Percentiles rank a stretch among this genome's conserved stretches.
These are phyloP conservation scores for Candida smagusa DNA, from an alignment of 1,139 yeast genomes.

Conservation along the genomic window DNA sequence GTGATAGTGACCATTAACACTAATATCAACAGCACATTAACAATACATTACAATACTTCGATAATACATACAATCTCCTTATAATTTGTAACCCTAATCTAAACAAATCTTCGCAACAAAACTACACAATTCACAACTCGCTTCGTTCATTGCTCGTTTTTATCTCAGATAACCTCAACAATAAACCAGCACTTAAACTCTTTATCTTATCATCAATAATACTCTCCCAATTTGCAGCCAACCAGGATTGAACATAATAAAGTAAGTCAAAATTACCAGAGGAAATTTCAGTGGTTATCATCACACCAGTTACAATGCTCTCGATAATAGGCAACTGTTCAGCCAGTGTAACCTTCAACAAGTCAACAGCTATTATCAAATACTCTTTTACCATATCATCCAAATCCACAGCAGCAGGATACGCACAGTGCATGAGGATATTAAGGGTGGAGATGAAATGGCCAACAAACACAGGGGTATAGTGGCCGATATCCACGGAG, in stretches of 20 bases:
- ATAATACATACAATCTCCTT: no score
- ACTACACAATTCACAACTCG: no score
- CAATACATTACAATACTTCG: no score
- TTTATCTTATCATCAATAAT: constrained; percentile 45
- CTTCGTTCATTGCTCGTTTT: no score
- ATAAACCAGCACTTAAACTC: constrained; percentile 50
- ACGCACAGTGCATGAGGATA: constrained; percentile 53
- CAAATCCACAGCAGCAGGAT: constrained; percentile 49
- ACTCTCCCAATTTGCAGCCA: constrained; percentile 41
- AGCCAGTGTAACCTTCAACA: constrained; percentile 14
- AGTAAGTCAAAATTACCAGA: constrained; percentile 27
- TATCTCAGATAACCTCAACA: constrained; percentile 35
- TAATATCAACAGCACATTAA: no score
- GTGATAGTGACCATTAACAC: no score
- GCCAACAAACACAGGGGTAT: constrained; percentile 51
- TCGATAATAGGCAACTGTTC: constrained; percentile 41
- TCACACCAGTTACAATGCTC: constrained; percentile 44
- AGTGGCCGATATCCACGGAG: constrained; percentile 49
- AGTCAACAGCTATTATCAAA: constrained; percentile 30
- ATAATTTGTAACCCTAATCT: no score
- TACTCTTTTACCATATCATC: constrained; percentile 59
- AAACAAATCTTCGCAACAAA: no score
- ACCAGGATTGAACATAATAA: constrained; percentile 36
- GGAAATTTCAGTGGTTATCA: constrained; percentile 42
- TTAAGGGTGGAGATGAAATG: constrained; percentile 62